Evolutionary conservation across 768 basidiomycete species (phyloP), one percentile per base, ranked within the genome.

Genomic region (Termitomyces sp.): DNA sequence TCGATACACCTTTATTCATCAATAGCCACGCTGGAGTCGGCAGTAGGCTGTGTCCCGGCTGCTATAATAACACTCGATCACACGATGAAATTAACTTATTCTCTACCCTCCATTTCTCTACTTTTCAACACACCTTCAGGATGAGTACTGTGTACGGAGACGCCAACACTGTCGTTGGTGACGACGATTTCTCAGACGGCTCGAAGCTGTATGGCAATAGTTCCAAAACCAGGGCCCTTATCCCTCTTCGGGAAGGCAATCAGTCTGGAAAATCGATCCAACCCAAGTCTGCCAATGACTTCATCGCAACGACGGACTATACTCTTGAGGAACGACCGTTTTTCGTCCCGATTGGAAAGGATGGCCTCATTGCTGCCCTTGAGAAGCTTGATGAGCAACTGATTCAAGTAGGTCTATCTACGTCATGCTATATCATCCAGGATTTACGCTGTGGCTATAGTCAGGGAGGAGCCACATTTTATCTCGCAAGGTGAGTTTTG

Each of bases 341-440:
- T 74, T 86, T 90, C 60, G 76, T 92, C 44, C 77, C 73, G 2
- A 88, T 92, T 53, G 78, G 76, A 15, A 83, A 80, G 62, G 77
- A 77, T n/a, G 88, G 89, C 41, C 64, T 91, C 29, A 79, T 86
- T 55, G 77, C 68, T 31, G 91, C 91, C 9, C 67, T 93, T 35
- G 75, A 88, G 65, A 84, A 83, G 63, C 80, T 92, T 38, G 85
- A 93, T 61, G 52, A 52, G 41, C 83, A 89, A 64, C 76, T 93
- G 20, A 68, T 71, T 33, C 60, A 76, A 53, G 88, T 85, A 58
- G 40, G 25, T 15, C 2, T 44, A 42, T 32, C 41, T 25, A 43
- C 29, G 56, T 60, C 25, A 60, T 52, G 9, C 12, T 15, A 5
- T 42, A 22, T 42, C 29, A 41, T 10, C n/a, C n/a, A 22, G 18